A percentile compares a stretch with the other conserved stretches of the same genome.
Conservation (phyloP, 805 yeast genomes). For the Metschnikowia lachancei region DNA sequence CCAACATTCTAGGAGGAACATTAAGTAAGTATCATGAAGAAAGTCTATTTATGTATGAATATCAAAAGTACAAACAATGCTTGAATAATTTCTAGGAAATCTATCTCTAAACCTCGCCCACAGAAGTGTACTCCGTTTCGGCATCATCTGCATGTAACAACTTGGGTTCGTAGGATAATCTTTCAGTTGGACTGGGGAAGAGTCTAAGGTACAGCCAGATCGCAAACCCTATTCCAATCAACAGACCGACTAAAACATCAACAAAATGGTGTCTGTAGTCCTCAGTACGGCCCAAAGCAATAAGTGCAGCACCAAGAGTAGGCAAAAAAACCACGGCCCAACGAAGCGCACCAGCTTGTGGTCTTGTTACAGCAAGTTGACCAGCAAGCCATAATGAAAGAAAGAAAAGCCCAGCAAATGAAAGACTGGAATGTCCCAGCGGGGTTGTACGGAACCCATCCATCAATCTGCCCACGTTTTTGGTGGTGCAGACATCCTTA, state of each 20-base stretch:
- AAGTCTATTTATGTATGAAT: no score
- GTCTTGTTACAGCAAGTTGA: constrained; percentile 49
- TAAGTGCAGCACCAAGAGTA: constrained; percentile 61
- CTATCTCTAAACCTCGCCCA: constrained; percentile 11
- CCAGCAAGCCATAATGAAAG: constrained; percentile 65
- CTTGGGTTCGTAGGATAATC: constrained; percentile 41
- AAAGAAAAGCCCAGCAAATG: constrained; percentile 67
- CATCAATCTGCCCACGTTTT: constrained; percentile 39
- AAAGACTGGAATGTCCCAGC: constrained; percentile 73
- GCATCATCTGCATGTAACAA: constrained; percentile 16
- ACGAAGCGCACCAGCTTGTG: constrained; percentile 62
- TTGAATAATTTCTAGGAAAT: no score
- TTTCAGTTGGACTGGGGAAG: constrained; percentile 42
- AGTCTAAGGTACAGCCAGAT: constrained; percentile 53
- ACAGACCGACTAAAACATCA: constrained; percentile 74
- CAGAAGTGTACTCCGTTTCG: constrained; percentile 16
- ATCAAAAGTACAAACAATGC: no score
- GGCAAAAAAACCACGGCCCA: constrained; percentile 54
- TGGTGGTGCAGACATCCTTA: constrained; percentile 62
- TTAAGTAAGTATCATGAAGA: no score
- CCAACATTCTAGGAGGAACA: no score
- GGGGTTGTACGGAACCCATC: constrained; percentile 86
- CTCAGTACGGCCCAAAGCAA: constrained; percentile 83
- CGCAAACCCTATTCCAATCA: constrained; percentile 63
- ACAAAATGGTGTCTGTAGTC: constrained; percentile 93